Conservation (phyloP, 129 eudicot species). For the Cynara cardunculus region DNA sequence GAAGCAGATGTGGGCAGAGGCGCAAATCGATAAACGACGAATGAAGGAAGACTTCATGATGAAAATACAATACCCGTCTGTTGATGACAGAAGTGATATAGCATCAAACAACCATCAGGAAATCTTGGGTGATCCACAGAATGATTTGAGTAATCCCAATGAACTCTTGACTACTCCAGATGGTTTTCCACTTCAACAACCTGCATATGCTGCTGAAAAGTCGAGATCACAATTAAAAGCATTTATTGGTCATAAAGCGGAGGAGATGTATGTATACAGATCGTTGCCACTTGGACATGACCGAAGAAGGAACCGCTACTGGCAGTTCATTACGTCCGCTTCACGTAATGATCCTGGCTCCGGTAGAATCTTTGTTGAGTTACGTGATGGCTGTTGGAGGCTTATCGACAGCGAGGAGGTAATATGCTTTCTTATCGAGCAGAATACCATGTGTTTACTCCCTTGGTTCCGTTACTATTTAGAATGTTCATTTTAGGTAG, state of each 20-base stretch:
- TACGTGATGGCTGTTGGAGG: constrained; percentile 66
- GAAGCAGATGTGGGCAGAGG: constrained; percentile 98
- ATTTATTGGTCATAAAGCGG: constrained; percentile 70
- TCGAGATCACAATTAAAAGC: constrained; percentile 65
- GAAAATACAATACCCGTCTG: constrained; percentile 45
- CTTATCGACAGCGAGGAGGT: constrained; percentile 83
- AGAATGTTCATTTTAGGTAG: too few relatives aligned
- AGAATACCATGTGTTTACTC: not conserved
- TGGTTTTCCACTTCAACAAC: constrained; percentile 44
- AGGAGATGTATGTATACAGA: constrained; percentile 72
- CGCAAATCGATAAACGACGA: constrained; percentile 74
- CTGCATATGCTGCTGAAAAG: constrained; percentile 68
- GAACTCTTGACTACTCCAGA: constrained; percentile 38
- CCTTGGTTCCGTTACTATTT: too few relatives aligned
- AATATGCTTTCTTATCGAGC: not conserved
- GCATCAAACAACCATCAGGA: constrained; percentile 37
- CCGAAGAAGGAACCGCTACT: constrained; percentile 83
- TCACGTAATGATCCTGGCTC: constrained; percentile 77
- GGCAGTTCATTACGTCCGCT: constrained; percentile 77
- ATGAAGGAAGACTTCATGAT: constrained; percentile 57
- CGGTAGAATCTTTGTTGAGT: constrained; percentile 78
- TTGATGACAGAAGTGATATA: constrained; percentile 40
- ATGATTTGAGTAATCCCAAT: constrained; percentile 20
- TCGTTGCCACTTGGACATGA: constrained; percentile 94
- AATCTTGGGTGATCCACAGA: constrained; percentile 31